Percentiles rank a stretch among this genome's conserved stretches.
These are phyloP conservation scores for Rhizopus delemar DNA, from an alignment of 371 early-diverging fungal species.

Conservation along the genomic window DNA sequence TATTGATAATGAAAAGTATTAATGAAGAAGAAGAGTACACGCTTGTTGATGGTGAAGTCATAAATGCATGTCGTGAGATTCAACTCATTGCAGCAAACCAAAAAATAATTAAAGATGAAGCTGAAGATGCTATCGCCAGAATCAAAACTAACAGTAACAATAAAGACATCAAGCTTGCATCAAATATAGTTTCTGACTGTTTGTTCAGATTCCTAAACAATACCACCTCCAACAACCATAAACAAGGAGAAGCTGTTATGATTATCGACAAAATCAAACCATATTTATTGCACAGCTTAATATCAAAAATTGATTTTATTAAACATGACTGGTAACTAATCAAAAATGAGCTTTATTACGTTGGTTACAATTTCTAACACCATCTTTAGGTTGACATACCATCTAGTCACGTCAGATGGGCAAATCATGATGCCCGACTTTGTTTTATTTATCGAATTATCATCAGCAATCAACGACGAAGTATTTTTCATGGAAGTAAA, in stretches of 20 bases:
- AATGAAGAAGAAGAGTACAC: too few relatives aligned
- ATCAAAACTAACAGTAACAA: slow-evolving; percentile 1
- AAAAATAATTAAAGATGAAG: background rate
- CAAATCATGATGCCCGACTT: slow-evolving; percentile 22
- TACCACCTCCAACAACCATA: background rate
- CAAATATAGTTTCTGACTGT: slow-evolving; percentile 6
- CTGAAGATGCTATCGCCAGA: slow-evolving; percentile 8
- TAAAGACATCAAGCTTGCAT: background rate
- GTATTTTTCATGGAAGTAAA: slow-evolving; percentile 25
- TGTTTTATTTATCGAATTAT: slow-evolving; percentile 12
- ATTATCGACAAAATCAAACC: slow-evolving; percentile 12
- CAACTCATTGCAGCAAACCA: slow-evolving; percentile 1
- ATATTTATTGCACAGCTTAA: slow-evolving; percentile 3
- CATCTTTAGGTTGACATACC: slow-evolving; percentile 17
- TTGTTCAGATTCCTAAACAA: slow-evolving; percentile 7
- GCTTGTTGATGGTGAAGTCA: slow-evolving; percentile 7
- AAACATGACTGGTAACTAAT: slow-evolving; percentile 15
- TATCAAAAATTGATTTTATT: slow-evolving; percentile 2
- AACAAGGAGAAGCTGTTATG: slow-evolving; percentile 11
- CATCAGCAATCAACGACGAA: slow-evolving; percentile 16
- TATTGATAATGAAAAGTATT: too few relatives aligned
- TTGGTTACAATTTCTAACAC: slow-evolving; percentile 1
- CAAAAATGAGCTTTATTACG: slow-evolving; percentile 2
- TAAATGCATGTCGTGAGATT: slow-evolving; percentile 9
- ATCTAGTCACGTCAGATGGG: slow-evolving; percentile 2